Evolutionary conservation across 306 rosid genomes (phyloP), one percentile per base, ranked within the genome.

Genomic region (Vigna unguiculata): DNA sequence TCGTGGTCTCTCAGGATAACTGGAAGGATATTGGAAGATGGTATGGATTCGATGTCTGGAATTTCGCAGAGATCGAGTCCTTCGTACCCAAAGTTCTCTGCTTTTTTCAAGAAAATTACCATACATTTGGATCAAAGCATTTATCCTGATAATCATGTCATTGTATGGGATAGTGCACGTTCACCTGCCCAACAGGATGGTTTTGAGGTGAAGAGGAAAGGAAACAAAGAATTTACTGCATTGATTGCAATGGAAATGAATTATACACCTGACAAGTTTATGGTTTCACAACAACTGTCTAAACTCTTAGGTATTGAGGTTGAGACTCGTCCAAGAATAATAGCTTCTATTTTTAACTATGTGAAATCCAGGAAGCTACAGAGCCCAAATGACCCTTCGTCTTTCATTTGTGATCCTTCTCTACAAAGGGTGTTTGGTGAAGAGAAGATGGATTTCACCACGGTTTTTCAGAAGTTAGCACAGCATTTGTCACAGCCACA

Each of bases 171-270:
- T 51, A 83, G 81, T 79, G 77, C 96, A 57, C 87, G 87, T 47
- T 95, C 98, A 7, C 54, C 91, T 17, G 82, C 61, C 64, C 85
- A 74, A 64, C 90, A 88, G 13, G 98, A 95, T 21, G 98, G 98
- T 60, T 89, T 92, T 87, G 98, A 92, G 85, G 97, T 92, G 82
- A 92, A 87, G 88, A 91, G 97, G 78, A 95, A 87, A 85, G 98
- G 97, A 62, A 87, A 84, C 72, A 95, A 84, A 81, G 97, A 95
- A 82, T 95, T 95, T 69, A 79, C 84, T 41, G 91, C 93, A 20
- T 64, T 72, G 46, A 82, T 95, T 70, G 82, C 81, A 87, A 52
- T 92, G 16, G 98, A 95, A 72, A 78, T 95, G 96, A 90, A 88
- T 81, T 80, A 85, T 80, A 64, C 60, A 5, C 92, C 93, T 0